Evolutionary conservation across 2,329 filamentous ascomycete genomes (phyloP), one percentile per base, ranked within the genome.

Genomic region (Colletotrichum gigasporum): DNA sequence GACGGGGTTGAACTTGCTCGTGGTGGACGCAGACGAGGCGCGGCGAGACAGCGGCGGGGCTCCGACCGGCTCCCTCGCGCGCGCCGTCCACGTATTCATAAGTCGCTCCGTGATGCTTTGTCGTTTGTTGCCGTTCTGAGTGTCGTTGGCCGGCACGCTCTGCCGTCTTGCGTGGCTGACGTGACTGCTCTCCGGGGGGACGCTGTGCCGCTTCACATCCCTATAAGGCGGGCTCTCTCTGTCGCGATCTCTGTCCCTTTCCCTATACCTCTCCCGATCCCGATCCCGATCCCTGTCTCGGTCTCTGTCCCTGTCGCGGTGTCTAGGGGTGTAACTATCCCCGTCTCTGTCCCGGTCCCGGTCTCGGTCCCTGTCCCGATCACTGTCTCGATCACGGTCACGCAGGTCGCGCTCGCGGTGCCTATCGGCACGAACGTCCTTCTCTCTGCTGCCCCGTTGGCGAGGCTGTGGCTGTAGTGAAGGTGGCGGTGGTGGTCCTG

Each of bases 21-120:
- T 56, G 42, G 67, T 72, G 52, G 72, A 67, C 41, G 67, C 50
- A 20, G 64, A 56, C 3, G 68, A 63, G 20, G 58, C 57, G 48
- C 67, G 58, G 35, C 65, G 66, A 32, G 59, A 63, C 52, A 28
- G 52, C 18, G 22, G 32, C 35, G 28, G 60, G 66, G 34, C 55
- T 42, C 44, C 67, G 50, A 45, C 66, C 54, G 24, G 57, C 58
- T 59, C 68, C 62, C 37, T 63, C 18, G 52, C 52, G 47, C 66
- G 48, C 51, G 67, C 58, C 58, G 53, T 41, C 57, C 67, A 67
- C 28, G 67, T 67, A 32, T 74, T 74, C 28, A 74, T 71, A 5
- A 81, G 71, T 41, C 79, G 76, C 47, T 77, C 75, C 35, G 79
- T 78, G 60, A 81, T 76, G 72, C 78, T 81, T 55, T 76, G 75